A percentile compares a stretch with the other conserved stretches of the same genome.
Evolutionary conservation across 495 filamentous ascomycete species (phyloP).

Genomic region (Penicillium flavigenum): DNA sequence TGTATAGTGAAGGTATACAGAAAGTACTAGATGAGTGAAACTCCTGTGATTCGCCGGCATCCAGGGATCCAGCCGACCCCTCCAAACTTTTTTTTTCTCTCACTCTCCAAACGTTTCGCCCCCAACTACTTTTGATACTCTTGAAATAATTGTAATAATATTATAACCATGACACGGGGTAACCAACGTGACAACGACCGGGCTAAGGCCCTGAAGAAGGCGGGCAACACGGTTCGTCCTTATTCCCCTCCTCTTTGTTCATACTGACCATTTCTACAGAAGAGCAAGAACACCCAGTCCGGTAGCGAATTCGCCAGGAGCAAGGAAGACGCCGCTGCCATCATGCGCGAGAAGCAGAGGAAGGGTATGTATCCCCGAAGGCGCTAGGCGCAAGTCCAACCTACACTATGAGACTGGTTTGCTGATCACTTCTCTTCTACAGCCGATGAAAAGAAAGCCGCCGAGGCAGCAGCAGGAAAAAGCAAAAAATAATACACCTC

Average conservation of each 20-base stretch:
- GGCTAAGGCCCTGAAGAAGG: constrained; percentile 73
- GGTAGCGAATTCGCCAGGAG: constrained; percentile 68
- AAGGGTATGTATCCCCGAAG: constrained; percentile 56
- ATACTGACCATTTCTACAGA: constrained; percentile 50
- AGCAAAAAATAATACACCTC: constrained; percentile 1
- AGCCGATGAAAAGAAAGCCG: constrained; percentile 38
- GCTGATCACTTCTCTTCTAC: constrained; percentile 7
- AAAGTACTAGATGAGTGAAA: neutral
- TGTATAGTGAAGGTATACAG: neutral
- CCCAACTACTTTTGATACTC: neutral
- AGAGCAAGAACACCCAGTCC: constrained; percentile 55
- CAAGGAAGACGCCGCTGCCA: constrained; percentile 74
- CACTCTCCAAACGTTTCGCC: neutral
- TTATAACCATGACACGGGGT: constrained; percentile 71
- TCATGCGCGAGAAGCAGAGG: constrained; percentile 89
- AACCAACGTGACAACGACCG: constrained; percentile 92
- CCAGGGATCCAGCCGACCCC: constrained; percentile 11
- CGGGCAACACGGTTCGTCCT: constrained; percentile 42
- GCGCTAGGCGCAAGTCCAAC: neutral
- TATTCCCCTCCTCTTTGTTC: neutral
- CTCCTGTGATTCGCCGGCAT: constrained; percentile 7
- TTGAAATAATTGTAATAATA: constrained; percentile 6
- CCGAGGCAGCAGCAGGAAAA: constrained; percentile 22
- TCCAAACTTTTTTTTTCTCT: constrained; percentile 11
- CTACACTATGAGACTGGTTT: neutral